Percentiles rank a stretch among this genome's conserved stretches.
Conservation (phyloP, 768 basidiomycete species). For the Tephrocybe sp. region DNA sequence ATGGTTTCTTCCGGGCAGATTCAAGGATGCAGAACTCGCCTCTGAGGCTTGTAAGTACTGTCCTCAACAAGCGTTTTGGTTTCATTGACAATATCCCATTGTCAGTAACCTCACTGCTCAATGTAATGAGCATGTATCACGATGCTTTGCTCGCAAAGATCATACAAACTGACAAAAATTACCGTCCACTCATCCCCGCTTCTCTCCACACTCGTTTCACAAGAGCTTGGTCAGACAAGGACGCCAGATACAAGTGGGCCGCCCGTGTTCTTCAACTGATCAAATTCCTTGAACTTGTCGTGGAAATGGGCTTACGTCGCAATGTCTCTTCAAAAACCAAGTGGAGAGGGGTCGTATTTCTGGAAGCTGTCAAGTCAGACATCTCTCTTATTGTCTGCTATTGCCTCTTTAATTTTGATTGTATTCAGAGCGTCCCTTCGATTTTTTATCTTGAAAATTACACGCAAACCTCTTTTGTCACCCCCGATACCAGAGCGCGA, state of each 20-base stretch:
- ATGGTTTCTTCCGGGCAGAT: slow-evolving; percentile 94
- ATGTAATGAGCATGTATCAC: slow-evolving; percentile 90
- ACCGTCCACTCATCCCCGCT: slow-evolving; percentile 73
- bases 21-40: slow-evolving; percentile 96
- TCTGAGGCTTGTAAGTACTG: slow-evolving; percentile 84
- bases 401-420: too few species aligned
- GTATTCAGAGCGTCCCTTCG: slow-evolving; percentile 77
- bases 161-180: slow-evolving; percentile 62
- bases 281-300: slow-evolving; percentile 76
- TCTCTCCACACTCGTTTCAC: slow-evolving; percentile 89
- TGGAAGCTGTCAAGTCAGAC: slow-evolving; percentile 82
- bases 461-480: slow-evolving; percentile 71
- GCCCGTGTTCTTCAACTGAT: slow-evolving; percentile 75
- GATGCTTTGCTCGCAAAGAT: slow-evolving; percentile 83
- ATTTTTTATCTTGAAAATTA: slow-evolving; percentile 69
- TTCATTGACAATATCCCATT: slow-evolving; percentile 14
- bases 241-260: slow-evolving; percentile 73
- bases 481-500: slow-evolving; percentile 88
- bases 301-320: slow-evolving; percentile 87
- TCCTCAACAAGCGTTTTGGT: slow-evolving; percentile 7
- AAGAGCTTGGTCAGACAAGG: slow-evolving; percentile 77
- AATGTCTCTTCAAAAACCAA: slow-evolving; percentile 61
- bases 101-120: slow-evolving; percentile 84
- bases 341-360: slow-evolving; percentile 75
- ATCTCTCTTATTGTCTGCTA: slow-evolving; percentile 9